Percentiles rank a stretch among this genome's conserved stretches.
These are phyloP conservation scores for Backusella luteola DNA, from an alignment of 192 early-diverging fungal genomes.

Conservation along the genomic window DNA sequence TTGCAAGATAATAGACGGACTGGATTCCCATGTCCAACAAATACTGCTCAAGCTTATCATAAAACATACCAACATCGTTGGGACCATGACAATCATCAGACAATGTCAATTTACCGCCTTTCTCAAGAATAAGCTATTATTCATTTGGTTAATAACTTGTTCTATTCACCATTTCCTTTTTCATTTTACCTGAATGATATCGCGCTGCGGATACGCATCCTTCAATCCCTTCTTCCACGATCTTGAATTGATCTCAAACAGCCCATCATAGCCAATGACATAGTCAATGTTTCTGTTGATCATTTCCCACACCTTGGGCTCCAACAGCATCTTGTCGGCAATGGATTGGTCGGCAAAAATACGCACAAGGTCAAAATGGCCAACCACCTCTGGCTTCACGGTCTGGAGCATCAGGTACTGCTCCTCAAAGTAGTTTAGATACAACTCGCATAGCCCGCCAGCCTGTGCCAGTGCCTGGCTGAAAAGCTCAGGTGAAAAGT, in stretches of 20 bases:
- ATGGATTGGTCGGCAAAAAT: constrained; percentile 62
- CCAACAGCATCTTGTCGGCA: constrained; percentile 16
- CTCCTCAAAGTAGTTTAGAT: constrained; percentile 82
- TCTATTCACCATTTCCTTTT: background rate
- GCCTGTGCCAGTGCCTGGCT: constrained; percentile 40
- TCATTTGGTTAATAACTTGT: too few relatives aligned
- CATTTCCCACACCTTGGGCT: constrained; percentile 39
- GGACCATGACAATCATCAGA: constrained; percentile 96
- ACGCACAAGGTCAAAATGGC: constrained; percentile 93
- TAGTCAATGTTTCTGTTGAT: constrained; percentile 81
- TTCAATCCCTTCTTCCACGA: constrained; percentile 88
- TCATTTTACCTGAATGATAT: constrained; percentile 67
- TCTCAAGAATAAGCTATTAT: constrained; percentile 57
- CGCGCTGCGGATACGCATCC: constrained; percentile 86
- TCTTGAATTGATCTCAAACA: constrained; percentile 93
- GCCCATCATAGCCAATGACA: constrained; percentile 75
- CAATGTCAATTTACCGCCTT: constrained; percentile 76
- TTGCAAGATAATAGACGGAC: constrained; percentile 48
- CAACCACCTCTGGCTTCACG: constrained; percentile 82
- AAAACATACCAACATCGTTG: constrained; percentile 82
- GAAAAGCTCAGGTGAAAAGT: constrained; percentile 71
- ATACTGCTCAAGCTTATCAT: constrained; percentile 71
- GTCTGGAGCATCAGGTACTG: constrained; percentile 75
- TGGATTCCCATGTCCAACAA: constrained; percentile 63
- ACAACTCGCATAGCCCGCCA: constrained; percentile 45